phyloP scores from a whole-genome alignment of 495 filamentous ascomycete species.

The Lophiotrema nucula region DNA sequence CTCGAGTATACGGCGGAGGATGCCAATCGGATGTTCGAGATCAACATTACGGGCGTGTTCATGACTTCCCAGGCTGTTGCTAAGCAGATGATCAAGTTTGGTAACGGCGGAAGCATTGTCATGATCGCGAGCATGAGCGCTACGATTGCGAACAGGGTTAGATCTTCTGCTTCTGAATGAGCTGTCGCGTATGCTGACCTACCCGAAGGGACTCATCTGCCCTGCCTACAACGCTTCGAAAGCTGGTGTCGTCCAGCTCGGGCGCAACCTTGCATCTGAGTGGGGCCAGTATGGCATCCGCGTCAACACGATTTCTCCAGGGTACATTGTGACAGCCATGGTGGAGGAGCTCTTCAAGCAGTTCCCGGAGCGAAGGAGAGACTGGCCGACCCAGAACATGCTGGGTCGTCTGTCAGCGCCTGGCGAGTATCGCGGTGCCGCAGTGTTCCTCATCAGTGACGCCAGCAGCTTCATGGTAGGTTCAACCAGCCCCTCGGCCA shows the following conservation, averaged over 20 bases:
- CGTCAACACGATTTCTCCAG: slow-evolving; percentile 92
- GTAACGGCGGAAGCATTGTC: slow-evolving; percentile 66
- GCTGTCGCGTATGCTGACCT: slow-evolving; percentile 52
- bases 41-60: slow-evolving; percentile 78
- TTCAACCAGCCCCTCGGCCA: too few species aligned
- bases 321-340: slow-evolving; percentile 94
- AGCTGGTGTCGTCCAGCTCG: slow-evolving; percentile 67
- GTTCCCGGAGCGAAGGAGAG: slow-evolving; percentile 69
- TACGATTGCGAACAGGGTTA: slow-evolving; percentile 70
- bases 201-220: slow-evolving; percentile 70
- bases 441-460: slow-evolving; percentile 73
- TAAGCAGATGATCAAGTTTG: slow-evolving; percentile 73
- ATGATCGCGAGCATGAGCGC: slow-evolving; percentile 76
- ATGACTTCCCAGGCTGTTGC: slow-evolving; percentile 73
- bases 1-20: slow-evolving; percentile 64
- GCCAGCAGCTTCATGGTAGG: slow-evolving; percentile 76
- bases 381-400: slow-evolving; percentile 91
- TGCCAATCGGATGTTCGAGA: slow-evolving; percentile 69
- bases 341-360: slow-evolving; percentile 73
- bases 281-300: slow-evolving; percentile 84
- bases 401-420: slow-evolving; percentile 74
- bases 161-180: slow-evolving; percentile 44
- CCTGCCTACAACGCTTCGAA: slow-evolving; percentile 71
- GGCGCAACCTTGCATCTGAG: slow-evolving; percentile 66
- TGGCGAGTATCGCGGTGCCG: slow-evolving; percentile 66